phyloP scores from a whole-genome alignment of 169 alveolate genomes.

The Eimeria mitis region DNA sequence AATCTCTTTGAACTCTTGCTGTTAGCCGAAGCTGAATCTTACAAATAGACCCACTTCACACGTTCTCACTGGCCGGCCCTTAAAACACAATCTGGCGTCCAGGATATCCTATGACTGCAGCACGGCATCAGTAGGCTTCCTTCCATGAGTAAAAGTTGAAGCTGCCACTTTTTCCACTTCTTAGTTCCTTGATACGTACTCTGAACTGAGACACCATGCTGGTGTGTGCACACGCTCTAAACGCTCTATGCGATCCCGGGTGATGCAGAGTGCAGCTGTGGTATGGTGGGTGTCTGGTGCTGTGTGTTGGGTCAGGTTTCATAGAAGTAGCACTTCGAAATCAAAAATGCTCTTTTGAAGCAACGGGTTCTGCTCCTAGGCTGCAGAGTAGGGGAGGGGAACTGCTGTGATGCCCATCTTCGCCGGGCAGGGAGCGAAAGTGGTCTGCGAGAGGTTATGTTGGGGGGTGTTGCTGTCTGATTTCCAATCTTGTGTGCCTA shows the following conservation, averaged over 20 bases:
- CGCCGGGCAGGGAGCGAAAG: background rate
- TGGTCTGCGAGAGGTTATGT: background rate
- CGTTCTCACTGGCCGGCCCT: conserved; percentile 51
- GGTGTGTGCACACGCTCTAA: conserved; percentile 46
- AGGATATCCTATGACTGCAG: background rate
- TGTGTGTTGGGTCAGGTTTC: background rate
- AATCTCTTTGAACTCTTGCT: conserved; percentile 2
- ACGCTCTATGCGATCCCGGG: background rate
- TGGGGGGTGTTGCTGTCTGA: background rate
- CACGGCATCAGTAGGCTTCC: conserved; percentile 24
- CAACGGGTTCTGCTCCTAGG: background rate
- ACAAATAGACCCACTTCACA: conserved; percentile 8
- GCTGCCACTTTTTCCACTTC: background rate
- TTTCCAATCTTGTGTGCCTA: background rate
- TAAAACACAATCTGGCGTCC: conserved; percentile 7
- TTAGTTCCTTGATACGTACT: background rate
- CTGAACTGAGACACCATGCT: conserved; percentile 13
- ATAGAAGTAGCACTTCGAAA: background rate
- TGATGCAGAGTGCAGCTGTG: background rate
- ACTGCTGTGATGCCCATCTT: background rate
- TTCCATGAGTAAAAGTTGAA: background rate
- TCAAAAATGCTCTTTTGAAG: background rate
- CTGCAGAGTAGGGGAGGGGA: background rate
- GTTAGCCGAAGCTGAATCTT: background rate
- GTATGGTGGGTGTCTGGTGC: background rate